Evolutionary conservation across 176 grass and related monocot species (phyloP).

Genomic region (Olyra latifolia): DNA sequence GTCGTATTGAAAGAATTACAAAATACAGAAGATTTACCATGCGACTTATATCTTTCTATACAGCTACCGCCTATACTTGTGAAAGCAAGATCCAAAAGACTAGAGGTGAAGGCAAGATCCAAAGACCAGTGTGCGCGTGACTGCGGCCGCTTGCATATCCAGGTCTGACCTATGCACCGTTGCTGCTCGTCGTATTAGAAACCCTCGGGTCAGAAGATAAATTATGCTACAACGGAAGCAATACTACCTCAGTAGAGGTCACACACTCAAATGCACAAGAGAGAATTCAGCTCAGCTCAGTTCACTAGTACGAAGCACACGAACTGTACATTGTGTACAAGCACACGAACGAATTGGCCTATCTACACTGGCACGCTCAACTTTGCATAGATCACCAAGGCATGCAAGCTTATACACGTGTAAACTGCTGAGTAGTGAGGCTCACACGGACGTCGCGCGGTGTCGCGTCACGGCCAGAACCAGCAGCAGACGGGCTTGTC

Average conservation of each 20-base stretch:
- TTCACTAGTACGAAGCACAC: background rate
- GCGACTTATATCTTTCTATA: too few relatives aligned
- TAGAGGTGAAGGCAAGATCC: too few relatives aligned
- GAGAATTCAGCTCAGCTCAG: background rate
- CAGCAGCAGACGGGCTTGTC: constrained; percentile 37
- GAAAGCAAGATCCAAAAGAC: too few relatives aligned
- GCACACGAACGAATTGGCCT: too few relatives aligned
- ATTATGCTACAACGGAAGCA: background rate
- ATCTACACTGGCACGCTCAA: background rate
- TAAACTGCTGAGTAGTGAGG: background rate
- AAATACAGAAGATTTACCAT: too few relatives aligned
- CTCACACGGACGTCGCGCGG: background rate
- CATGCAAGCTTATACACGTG: background rate
- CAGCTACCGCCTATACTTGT: too few relatives aligned
- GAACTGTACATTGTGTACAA: too few relatives aligned
- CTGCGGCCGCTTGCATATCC: too few relatives aligned
- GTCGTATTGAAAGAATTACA: too few relatives aligned
- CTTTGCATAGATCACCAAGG: background rate
- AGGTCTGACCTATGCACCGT: too few relatives aligned
- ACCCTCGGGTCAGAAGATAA: background rate
- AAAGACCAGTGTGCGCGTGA: too few relatives aligned
- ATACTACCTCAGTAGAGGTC: background rate
- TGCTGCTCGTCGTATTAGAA: background rate
- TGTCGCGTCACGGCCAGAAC: constrained; percentile 34
- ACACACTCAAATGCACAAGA: background rate